A percentile compares a stretch with the other conserved stretches of the same genome.
Evolutionary conservation across 2,329 filamentous ascomycete genomes (phyloP).

Genomic region (Penicillium sp.): DNA sequence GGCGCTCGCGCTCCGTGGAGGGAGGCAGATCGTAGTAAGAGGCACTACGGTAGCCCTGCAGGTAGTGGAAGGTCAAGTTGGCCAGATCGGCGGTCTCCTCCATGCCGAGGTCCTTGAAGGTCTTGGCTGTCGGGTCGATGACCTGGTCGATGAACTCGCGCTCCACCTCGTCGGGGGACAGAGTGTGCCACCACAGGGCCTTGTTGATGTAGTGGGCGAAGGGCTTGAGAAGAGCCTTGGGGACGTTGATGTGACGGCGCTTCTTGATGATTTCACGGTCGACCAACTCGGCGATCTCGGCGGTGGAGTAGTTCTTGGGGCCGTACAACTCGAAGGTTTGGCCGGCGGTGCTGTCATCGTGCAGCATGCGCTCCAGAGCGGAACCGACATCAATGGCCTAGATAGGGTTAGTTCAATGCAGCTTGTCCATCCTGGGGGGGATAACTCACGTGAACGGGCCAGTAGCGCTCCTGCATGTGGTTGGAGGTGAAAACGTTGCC

Average conservation of each 20-base stretch:
- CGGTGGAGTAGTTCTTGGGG: constrained; percentile 86
- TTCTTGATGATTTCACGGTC: constrained; percentile 90
- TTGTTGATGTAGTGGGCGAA: constrained; percentile 73
- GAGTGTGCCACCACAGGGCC: constrained; percentile 82
- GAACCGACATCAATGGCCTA: constrained; percentile 85
- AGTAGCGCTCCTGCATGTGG: constrained; percentile 86
- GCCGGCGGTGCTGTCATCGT: constrained; percentile 84
- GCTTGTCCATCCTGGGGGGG: neutral
- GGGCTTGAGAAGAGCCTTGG: constrained; percentile 76
- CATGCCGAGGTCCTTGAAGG: constrained; percentile 89
- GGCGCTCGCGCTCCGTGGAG: constrained; percentile 89
- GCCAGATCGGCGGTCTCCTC: constrained; percentile 76
- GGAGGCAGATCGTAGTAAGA: constrained; percentile 91
- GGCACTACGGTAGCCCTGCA: constrained; percentile 88
- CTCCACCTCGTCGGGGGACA: constrained; percentile 83
- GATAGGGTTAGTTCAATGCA: constrained; percentile 11
- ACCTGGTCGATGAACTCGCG: constrained; percentile 89
- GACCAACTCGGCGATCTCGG: constrained; percentile 81
- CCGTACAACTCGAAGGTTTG: constrained; percentile 95
- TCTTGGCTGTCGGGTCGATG: constrained; percentile 89
- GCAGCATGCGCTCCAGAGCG: constrained; percentile 84
- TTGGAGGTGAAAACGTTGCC: constrained; percentile 87
- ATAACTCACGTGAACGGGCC: constrained; percentile 77
- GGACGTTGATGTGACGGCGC: constrained; percentile 86
- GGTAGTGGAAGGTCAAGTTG: constrained; percentile 87